Evolutionary conservation across 192 early-diverging fungal species (phyloP).

Genomic region (Hyaloraphidium curvatum): DNA sequence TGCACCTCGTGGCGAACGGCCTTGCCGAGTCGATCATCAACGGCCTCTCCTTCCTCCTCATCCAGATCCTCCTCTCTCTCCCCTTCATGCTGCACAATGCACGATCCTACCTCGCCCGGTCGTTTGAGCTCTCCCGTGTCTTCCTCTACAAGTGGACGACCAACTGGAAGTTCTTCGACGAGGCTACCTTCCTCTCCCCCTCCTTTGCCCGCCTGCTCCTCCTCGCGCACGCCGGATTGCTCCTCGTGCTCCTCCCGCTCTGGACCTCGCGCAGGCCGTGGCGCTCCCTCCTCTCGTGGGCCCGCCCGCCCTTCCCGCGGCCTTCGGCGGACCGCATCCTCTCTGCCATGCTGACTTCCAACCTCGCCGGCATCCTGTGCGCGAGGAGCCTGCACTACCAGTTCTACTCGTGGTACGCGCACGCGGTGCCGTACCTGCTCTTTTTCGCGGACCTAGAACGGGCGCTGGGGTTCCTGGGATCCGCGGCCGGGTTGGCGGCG

Average conservation of each 20-base stretch:
- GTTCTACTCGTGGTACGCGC: conserved; percentile 91
- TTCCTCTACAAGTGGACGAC: conserved; percentile 90
- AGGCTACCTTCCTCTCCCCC: conserved; percentile 40
- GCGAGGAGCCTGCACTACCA: conserved; percentile 86
- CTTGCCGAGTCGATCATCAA: conserved; percentile 21
- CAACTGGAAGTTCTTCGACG: conserved; percentile 76
- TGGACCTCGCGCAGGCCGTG: background rate
- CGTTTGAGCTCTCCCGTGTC: conserved; percentile 74
- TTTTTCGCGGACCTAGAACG: conserved; percentile 22
- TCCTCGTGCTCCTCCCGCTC: conserved; percentile 32
- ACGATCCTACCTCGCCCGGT: conserved; percentile 39
- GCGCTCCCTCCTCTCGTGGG: background rate
- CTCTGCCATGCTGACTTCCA: conserved; percentile 54
- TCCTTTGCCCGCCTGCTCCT: conserved; percentile 39
- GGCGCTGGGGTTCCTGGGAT: conserved; percentile 9
- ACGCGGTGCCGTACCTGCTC: conserved; percentile 63
- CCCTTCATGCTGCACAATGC: conserved; percentile 41
- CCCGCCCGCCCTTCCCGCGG: background rate
- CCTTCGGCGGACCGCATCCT: conserved; percentile 17
- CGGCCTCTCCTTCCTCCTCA: conserved; percentile 20
- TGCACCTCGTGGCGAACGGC: conserved; percentile 33
- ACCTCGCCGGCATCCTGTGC: conserved; percentile 78
- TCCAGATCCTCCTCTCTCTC: conserved; percentile 30
- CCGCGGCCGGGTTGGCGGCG: conserved; percentile 11
- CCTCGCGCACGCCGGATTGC: conserved; percentile 30